phyloP scores from a whole-genome alignment of 495 filamentous ascomycete genomes.

The Chaetomidium leptoderma region DNA sequence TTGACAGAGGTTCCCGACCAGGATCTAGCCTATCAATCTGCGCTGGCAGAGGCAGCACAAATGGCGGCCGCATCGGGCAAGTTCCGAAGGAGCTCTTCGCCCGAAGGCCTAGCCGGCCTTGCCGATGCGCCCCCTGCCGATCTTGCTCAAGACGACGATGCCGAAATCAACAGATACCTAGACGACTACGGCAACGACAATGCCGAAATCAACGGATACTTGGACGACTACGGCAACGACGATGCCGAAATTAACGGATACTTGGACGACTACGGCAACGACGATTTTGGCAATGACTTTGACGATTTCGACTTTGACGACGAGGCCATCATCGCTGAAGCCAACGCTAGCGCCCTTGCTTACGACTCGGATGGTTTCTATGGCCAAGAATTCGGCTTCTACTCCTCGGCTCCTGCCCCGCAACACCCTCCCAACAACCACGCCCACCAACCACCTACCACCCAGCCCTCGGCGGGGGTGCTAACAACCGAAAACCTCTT shows the following conservation, averaged over 20 bases:
- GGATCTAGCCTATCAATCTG: slow-evolving; percentile 71
- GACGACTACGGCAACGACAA: too few relatives aligned
- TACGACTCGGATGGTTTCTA: slow-evolving; percentile 92
- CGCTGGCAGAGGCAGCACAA: slow-evolving; percentile 72
- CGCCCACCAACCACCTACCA: slow-evolving; percentile 14
- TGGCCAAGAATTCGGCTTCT: slow-evolving; percentile 97
- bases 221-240: too few relatives aligned
- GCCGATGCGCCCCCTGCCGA: slow-evolving; percentile 44
- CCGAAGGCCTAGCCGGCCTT: slow-evolving; percentile 45
- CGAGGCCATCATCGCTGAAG: slow-evolving; percentile 86
- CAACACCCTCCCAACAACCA: slow-evolving; percentile 29
- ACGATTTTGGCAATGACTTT: slow-evolving; percentile 42
- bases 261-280: slow-evolving; percentile 40
- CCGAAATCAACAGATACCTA: too few relatives aligned
- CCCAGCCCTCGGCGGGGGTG: slow-evolving; percentile 23
- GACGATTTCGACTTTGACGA: slow-evolving; percentile 65
- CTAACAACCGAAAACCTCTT: slow-evolving; percentile 41
- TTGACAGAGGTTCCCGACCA: slow-evolving; percentile 33
- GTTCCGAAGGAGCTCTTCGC: slow-evolving; percentile 58
- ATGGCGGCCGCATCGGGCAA: slow-evolving; percentile 66
- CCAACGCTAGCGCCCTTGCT: slow-evolving; percentile 89
- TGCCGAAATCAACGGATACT: too few relatives aligned
- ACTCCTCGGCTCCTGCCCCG: slow-evolving; percentile 61
- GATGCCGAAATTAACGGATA: slow-evolving; percentile 41
- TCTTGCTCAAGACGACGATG: slow-evolving; percentile 37